Evolutionary conservation across 2,329 filamentous ascomycete genomes (phyloP), one percentile per base, ranked within the genome.

Genomic region (Xylaria multiplex): DNA sequence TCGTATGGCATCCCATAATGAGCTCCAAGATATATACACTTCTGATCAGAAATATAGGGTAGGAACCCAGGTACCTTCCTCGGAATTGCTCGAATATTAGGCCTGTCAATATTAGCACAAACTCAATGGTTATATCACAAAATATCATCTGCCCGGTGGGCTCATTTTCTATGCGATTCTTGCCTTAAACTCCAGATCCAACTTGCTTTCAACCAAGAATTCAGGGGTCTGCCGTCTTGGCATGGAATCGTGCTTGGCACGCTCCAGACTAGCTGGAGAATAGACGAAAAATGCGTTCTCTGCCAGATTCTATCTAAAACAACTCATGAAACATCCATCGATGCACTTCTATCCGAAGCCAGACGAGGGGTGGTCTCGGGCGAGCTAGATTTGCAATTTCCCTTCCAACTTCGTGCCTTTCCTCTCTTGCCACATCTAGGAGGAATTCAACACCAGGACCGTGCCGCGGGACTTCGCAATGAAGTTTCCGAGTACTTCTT

Each of bases 401-500:
- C 52, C 16, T 40, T 42, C 16, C 52, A 54, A 11, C 52, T 54
- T 27, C 52, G 52, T 19, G 52, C 52, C 13, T 54, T 54, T 42
- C 52, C 52, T 24, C 52, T 54, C 9, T 37, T 54, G 16, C 52
- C 52, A 16, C 35, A 54, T 42, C 52, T 54, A 6, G 52, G 32
- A 54, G 52, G 32, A 54, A 8, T 8, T 9, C 7, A 54, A 27
- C 14, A 19, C 16, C 52, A 42, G 52, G 16, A 16, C 52, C 32
- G 4, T 9, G 11, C 19, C 16, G 3, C 19, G 7, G 52, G 52
- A 16, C 19, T 54, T 3, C 52, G 52, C 9, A 54, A 54, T 54
- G 52, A 54, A 14, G 32, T 54, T 27, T 54, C 52, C 19, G 52
- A 54, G 11, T 54, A 54, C 35, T 54, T 54, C 52, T 27, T 54